Conservation (phyloP, 306 rosid species). For the Senna siamea region DNA sequence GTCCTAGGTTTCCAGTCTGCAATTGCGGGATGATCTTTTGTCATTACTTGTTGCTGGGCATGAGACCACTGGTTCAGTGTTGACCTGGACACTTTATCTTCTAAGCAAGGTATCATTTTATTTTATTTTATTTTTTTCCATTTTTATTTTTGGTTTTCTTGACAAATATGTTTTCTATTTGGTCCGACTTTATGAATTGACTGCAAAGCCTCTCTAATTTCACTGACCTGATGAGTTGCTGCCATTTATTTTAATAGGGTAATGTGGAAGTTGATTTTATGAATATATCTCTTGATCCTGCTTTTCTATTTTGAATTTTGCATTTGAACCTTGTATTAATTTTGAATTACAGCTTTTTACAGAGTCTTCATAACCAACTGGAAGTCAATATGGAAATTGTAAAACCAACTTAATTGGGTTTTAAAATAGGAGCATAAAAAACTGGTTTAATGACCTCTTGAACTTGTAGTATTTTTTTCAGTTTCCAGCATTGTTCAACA, state of each 20-base stretch:
- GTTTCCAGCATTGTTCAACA: conserved; percentile 34
- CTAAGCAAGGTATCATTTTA: conserved; percentile 81
- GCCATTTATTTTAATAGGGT: conserved; percentile 3
- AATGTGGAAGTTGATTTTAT: conserved; percentile 6
- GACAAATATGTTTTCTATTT: neutral
- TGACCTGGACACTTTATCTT: conserved; percentile 97
- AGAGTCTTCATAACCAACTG: conserved; percentile 18
- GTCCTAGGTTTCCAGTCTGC: conserved; percentile 82
- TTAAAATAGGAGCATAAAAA: conserved; percentile 8
- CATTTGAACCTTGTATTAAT: conserved; percentile 22
- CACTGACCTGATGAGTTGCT: conserved; percentile 17
- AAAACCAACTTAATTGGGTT: conserved; percentile 16
- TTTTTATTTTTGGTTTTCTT: neutral
- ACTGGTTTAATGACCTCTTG: conserved; percentile 19
- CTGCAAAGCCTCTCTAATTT: conserved; percentile 23
- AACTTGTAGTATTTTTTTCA: conserved; percentile 1
- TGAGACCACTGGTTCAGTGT: conserved; percentile 90
- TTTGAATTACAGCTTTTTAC: neutral
- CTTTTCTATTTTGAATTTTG: conserved; percentile 1
- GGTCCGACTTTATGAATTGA: conserved; percentile 23
- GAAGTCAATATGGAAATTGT: conserved; percentile 22
- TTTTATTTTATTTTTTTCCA: neutral
- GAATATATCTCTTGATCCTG: conserved; percentile 17
- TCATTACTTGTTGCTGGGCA: conserved; percentile 97
- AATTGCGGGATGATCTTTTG: conserved; percentile 90